Evolutionary conservation across 371 early-diverging fungal species (phyloP).

Genomic region (Gilbertella persicaria): DNA sequence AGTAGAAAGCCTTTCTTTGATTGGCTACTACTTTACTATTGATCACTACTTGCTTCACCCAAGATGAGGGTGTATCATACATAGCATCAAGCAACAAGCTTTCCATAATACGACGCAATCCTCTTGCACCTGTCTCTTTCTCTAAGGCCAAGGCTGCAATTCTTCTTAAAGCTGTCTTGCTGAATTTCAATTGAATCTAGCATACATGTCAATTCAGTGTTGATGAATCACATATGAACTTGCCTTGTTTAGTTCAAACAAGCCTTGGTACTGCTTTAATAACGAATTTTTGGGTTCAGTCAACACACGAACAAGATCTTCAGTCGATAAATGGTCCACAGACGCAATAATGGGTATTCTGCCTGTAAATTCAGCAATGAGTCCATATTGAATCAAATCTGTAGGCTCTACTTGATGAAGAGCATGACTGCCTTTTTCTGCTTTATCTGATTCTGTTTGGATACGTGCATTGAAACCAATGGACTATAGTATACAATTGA

Average conservation of each 20-base stretch:
- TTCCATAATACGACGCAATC: constrained; percentile 85
- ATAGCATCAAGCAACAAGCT: constrained; percentile 74
- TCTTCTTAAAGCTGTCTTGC: constrained; percentile 61
- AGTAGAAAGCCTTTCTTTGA: constrained; percentile 64
- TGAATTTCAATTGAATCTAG: constrained; percentile 66
- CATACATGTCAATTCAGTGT: constrained; percentile 15
- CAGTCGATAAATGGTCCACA: constrained; percentile 68
- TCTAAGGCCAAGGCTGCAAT: constrained; percentile 78
- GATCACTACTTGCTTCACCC: constrained; percentile 70
- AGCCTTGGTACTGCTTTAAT: constrained; percentile 77
- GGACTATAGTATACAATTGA: constrained; percentile 32
- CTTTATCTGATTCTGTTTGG: constrained; percentile 14
- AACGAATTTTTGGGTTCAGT: constrained; percentile 86
- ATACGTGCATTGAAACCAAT: constrained; percentile 77
- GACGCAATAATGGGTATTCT: constrained; percentile 82
- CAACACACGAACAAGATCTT: constrained; percentile 75
- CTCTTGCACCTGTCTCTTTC: constrained; percentile 89
- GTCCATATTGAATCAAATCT: constrained; percentile 85
- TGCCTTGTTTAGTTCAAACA: constrained; percentile 71
- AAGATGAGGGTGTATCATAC: constrained; percentile 79
- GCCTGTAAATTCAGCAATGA: constrained; percentile 92
- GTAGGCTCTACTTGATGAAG: constrained; percentile 63
- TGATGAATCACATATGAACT: background rate
- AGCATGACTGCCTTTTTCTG: background rate
- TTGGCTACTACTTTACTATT: constrained; percentile 63